Percentiles rank a stretch among this genome's conserved stretches.
Evolutionary conservation across 2,329 filamentous ascomycete species (phyloP).

Genomic region (Aspergillus uvarum): DNA sequence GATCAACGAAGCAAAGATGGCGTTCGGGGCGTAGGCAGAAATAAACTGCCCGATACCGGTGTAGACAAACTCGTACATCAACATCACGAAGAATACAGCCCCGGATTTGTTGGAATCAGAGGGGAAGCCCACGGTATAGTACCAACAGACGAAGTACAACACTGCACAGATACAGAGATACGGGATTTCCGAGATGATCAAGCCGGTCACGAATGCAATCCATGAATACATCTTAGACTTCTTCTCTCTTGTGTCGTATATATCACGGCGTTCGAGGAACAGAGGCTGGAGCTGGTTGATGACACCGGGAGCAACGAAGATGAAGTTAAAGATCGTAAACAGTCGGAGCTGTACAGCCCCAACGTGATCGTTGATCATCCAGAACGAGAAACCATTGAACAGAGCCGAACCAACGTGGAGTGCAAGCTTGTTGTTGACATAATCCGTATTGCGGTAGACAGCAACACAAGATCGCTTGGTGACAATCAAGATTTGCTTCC

Average conservation of each 20-base stretch:
- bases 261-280: slow-evolving; percentile 65
- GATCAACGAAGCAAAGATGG: slow-evolving; percentile 69
- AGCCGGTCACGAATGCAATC: slow-evolving; percentile 69
- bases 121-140: slow-evolving; percentile 62
- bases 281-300: slow-evolving; percentile 60
- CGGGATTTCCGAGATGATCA: slow-evolving; percentile 68
- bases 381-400: slow-evolving; percentile 61
- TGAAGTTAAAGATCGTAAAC: slow-evolving; percentile 66
- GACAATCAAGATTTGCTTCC: slow-evolving; percentile 63
- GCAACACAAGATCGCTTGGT: slow-evolving; percentile 66
- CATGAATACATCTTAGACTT: slow-evolving; percentile 73
- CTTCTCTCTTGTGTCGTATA: slow-evolving; percentile 67
- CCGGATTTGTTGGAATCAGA: slow-evolving; percentile 36
- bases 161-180: slow-evolving; percentile 62
- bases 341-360: slow-evolving; percentile 70
- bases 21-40: slow-evolving; percentile 66
- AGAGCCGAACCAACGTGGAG: slow-evolving; percentile 53
- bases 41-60: slow-evolving; percentile 75
- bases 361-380: slow-evolving; percentile 62
- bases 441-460: slow-evolving; percentile 66
- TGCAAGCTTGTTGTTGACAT: slow-evolving; percentile 63
- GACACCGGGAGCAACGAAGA: slow-evolving; percentile 52
- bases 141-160: slow-evolving; percentile 72
- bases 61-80: slow-evolving; percentile 72
- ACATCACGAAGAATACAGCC: slow-evolving; percentile 65